Base-by-base conservation (phyloP, 2,329 filamentous ascomycete species). In the Lasiodiplodia gonubiensis region DNA sequence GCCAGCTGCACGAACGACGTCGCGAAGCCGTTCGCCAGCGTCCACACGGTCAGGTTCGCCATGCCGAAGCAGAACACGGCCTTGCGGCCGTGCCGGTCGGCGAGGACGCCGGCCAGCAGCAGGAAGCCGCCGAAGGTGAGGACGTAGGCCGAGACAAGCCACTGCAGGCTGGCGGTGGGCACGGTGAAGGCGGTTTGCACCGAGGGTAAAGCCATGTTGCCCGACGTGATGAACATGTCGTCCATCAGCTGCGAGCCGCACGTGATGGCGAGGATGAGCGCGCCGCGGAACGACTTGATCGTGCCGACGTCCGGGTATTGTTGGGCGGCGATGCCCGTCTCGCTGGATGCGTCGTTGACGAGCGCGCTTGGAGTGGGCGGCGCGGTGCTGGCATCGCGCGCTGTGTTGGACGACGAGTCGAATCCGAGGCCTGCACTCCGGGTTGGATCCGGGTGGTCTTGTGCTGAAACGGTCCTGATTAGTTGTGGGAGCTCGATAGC, bases 1-100 rank as follows among this genome's bases (percentile, higher is more conserved):
- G 80, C 77, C 1, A 82, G 72, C 60, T 80, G 79, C 39, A 81
- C 78, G 30, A 83, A 84, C 0, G 80, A 81, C 8, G 76, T 74
- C 0, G 81, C 77, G 51, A 83, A 80, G 0, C 83, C 82, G 70
- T 81, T 82, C 2, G 78, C 79, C n/a, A 84, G 71, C 8, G 80
- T 82, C 65, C 82, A 82, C 12, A 76, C 39, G 14, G 49, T 64
- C 2, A 67, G 42, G 12, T n/a, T 67, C 10, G 73, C 69, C 63
- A 81, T 76, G 7, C 80, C 80, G 2, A 74, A 54, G 39, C 77
- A 79, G 25, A 81, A 77, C 60, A 81, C 77, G 14, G 74, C 70
- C 69, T 80, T 80, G 42, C 78, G 66, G 16, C 70, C 79, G 72
- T 80, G 80, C 69, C 76, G 70, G 68, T 80, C 78, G 3, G 76